Percentiles rank a stretch among this genome's conserved stretches.
These are phyloP conservation scores for Epichloe festucae DNA, from an alignment of 2,329 filamentous ascomycete genomes.

Conservation along the genomic window DNA sequence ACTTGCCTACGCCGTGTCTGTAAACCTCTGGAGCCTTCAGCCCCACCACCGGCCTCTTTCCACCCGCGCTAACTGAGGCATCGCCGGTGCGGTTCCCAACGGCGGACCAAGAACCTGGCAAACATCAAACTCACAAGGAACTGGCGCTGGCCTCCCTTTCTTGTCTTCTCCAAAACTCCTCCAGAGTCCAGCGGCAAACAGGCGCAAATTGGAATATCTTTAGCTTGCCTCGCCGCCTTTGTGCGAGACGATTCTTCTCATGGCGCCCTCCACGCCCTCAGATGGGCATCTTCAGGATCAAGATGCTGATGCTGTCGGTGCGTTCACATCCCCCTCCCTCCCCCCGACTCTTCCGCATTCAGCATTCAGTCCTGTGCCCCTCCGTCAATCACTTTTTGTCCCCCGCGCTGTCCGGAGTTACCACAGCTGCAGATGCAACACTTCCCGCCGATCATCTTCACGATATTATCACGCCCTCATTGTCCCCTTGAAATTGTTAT, in stretches of 20 bases:
- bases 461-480: not conserved
- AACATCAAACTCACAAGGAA: not conserved
- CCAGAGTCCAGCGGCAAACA: not conserved
- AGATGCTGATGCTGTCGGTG: slow-evolving; percentile 6
- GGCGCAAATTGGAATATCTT: not conserved
- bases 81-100: not conserved
- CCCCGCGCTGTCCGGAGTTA: not conserved
- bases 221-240: not conserved
- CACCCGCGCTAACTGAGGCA: slow-evolving; percentile 1
- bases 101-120: not conserved
- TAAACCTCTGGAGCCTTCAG: not conserved
- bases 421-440: slow-evolving; percentile 1
- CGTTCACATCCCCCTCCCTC: not conserved
- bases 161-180: not conserved
- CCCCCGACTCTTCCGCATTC: slow-evolving; percentile 6
- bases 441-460: not conserved
- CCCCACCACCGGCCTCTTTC: slow-evolving; percentile 3
- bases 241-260: not conserved
- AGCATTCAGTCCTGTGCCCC: not conserved
- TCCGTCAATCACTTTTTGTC: not conserved
- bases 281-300: slow-evolving; percentile 6
- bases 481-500: not conserved
- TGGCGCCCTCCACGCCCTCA: slow-evolving; percentile 8
- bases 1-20: not conserved
- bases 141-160: not conserved